A percentile compares a stretch with the other conserved stretches of the same genome.
phyloP scores from a whole-genome alignment of 164 flowering plant genomes.

The Cinnamomum chago region DNA sequence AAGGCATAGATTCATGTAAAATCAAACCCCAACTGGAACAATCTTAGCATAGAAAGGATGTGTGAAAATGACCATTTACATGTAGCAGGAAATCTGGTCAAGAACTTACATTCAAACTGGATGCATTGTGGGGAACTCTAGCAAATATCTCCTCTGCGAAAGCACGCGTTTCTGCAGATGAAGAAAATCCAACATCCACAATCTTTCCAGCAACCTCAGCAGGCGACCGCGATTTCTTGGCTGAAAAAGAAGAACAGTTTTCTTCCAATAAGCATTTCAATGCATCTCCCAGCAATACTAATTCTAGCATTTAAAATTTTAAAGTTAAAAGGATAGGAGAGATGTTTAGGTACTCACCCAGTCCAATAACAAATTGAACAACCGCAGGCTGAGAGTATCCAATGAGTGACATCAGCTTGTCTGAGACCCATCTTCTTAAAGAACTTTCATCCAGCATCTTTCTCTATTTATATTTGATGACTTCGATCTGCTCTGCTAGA shows the following conservation, averaged over 20 bases:
- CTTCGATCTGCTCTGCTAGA: not conserved
- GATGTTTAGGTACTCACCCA: slow-evolving; percentile 41
- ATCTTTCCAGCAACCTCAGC: slow-evolving; percentile 50
- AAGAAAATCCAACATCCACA: slow-evolving; percentile 44
- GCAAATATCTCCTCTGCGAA: slow-evolving; percentile 73
- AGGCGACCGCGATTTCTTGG: slow-evolving; percentile 74
- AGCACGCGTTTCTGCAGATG: slow-evolving; percentile 46
- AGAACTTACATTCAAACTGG: slow-evolving; percentile 62
- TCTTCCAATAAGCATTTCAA: not conserved
- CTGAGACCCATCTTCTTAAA: slow-evolving; percentile 78
- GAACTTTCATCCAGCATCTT: slow-evolving; percentile 54
- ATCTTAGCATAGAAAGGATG: not conserved
- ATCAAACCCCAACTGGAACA: not conserved
- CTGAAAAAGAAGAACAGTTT: slow-evolving; percentile 31
- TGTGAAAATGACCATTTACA: not conserved
- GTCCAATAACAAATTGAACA: slow-evolving; percentile 64
- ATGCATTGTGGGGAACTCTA: slow-evolving; percentile 58
- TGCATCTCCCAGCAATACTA: not conserved
- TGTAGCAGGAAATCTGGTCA: not conserved
- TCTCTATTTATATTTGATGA: not conserved
- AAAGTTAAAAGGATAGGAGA: not conserved
- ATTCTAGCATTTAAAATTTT: not conserved
- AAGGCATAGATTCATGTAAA: not conserved
- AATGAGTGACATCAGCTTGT: slow-evolving; percentile 59
- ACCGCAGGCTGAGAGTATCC: slow-evolving; percentile 70